phyloP scores from a whole-genome alignment of 495 filamentous ascomycete genomes.

The Aspergillus campestris region DNA sequence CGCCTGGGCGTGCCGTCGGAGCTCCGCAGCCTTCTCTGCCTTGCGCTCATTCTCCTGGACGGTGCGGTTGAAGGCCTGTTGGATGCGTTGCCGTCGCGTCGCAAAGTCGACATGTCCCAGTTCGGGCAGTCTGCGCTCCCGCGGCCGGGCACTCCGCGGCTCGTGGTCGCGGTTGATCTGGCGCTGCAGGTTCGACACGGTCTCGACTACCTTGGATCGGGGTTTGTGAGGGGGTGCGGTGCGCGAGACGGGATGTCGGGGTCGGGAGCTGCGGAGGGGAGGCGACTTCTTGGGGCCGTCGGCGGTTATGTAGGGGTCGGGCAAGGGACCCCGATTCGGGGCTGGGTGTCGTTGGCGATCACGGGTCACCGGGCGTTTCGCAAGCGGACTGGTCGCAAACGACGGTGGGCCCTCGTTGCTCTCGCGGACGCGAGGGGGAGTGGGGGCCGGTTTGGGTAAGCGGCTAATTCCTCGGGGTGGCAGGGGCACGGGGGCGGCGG shows the following conservation, averaged over 20 bases:
- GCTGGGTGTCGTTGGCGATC: conserved; percentile 27
- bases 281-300: conserved; percentile 60
- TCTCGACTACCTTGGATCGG: conserved; percentile 49
- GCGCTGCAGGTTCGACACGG: conserved; percentile 34
- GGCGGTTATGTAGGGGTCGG: conserved; percentile 59
- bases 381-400: conserved; percentile 29
- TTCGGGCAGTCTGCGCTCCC: conserved; percentile 42
- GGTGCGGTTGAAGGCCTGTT: conserved; percentile 70
- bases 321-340: conserved; percentile 38
- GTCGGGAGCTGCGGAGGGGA: conserved; percentile 71
- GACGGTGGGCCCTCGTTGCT: conserved; percentile 22
- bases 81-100: conserved; percentile 65
- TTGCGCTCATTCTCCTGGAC: conserved; percentile 60
- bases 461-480: conserved; percentile 39
- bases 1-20: conserved; percentile 30
- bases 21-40: conserved; percentile 41
- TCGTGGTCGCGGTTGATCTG: conserved; percentile 20
- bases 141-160: conserved; percentile 27
- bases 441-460: conserved; percentile 34
- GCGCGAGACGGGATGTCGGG: conserved; percentile 68
- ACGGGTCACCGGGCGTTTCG: conserved; percentile 22
- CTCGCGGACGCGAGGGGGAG: conserved; percentile 20
- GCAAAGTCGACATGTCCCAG: conserved; percentile 71
- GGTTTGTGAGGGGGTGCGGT: conserved; percentile 55
- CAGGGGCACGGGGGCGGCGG: conserved; percentile 21